These are phyloP conservation scores for Fonsecaea pedrosoi DNA, from an alignment of 2,329 filamentous ascomycete genomes.

Conservation along the genomic window DNA sequence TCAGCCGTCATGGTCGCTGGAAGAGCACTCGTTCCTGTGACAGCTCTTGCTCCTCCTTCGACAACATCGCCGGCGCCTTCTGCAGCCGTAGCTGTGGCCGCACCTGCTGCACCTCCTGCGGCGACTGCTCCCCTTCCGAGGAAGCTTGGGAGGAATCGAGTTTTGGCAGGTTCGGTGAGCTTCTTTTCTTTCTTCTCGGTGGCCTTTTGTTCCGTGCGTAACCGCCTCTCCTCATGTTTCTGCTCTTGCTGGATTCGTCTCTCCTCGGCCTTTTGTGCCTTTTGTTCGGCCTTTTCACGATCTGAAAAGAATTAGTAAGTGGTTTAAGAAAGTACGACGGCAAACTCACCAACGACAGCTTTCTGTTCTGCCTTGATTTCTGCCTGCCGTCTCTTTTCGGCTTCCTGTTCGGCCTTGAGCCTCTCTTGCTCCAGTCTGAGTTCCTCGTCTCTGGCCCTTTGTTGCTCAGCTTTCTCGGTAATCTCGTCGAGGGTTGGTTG, in stretches of 20 bases:
- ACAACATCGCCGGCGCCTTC: conserved; percentile 19
- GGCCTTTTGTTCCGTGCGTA: conserved; percentile 31
- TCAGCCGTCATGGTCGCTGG: conserved; percentile 17
- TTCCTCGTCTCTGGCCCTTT: conserved; percentile 70
- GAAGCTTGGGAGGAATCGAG: conserved; percentile 29
- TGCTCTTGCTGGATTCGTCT: conserved; percentile 36
- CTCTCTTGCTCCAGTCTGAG: conserved; percentile 69
- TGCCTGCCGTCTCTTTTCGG: conserved; percentile 49
- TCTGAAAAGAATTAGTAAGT: conserved; percentile 30
- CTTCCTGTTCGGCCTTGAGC: conserved; percentile 64
- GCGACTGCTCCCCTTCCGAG: conserved; percentile 24
- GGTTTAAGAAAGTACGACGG: neutral
- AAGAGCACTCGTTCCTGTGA: conserved; percentile 3
- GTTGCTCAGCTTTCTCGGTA: conserved; percentile 74
- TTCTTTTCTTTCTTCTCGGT: conserved; percentile 39
- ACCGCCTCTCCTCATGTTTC: conserved; percentile 31
- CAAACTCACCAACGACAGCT: conserved; percentile 51
- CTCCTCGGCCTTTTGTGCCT: conserved; percentile 37
- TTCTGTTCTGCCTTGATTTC: conserved; percentile 48
- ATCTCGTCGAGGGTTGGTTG: conserved; percentile 88
- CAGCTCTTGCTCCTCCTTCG: conserved; percentile 19
- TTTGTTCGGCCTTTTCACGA: conserved; percentile 37
- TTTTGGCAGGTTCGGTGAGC: conserved; percentile 25
- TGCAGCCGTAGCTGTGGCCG: conserved; percentile 19
- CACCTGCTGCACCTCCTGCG: conserved; percentile 21